These are phyloP conservation scores for Hymenoscyphus scutula DNA, from an alignment of 2,329 filamentous ascomycete species.

Conservation along the genomic window DNA sequence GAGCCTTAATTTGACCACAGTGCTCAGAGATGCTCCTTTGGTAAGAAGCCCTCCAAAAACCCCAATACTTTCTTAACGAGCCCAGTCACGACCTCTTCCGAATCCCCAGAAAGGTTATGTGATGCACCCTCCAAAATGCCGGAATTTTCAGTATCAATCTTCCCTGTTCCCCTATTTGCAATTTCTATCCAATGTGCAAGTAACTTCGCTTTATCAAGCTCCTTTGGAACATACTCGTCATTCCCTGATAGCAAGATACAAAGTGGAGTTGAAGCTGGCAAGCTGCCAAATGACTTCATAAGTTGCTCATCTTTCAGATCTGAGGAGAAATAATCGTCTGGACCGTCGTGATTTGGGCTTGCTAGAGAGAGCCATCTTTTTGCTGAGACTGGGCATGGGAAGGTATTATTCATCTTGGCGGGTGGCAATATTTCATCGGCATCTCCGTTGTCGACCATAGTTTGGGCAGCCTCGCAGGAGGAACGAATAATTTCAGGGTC, in stretches of 20 bases:
- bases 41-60: conserved; percentile 41
- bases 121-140: conserved; percentile 48
- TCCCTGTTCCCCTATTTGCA: conserved; percentile 43
- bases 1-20: neutral
- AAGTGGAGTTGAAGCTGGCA: conserved; percentile 43
- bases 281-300: conserved; percentile 53
- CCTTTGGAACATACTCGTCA: conserved; percentile 50
- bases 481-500: conserved; percentile 37
- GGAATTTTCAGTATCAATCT: conserved; percentile 47
- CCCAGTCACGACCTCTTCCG: conserved; percentile 46
- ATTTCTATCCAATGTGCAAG: conserved; percentile 48
- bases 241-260: conserved; percentile 48
- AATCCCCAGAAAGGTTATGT: conserved; percentile 50
- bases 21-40: neutral
- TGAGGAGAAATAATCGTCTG: conserved; percentile 67
- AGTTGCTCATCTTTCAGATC: conserved; percentile 55
- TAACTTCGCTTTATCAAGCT: conserved; percentile 47
- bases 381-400: conserved; percentile 50
- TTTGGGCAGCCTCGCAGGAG: conserved; percentile 40
- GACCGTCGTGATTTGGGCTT: conserved; percentile 52
- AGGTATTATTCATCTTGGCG: conserved; percentile 29
- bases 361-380: conserved; percentile 57
- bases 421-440: conserved; percentile 45
- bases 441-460: conserved; percentile 43
- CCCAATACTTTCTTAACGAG: conserved; percentile 49